Percentiles rank a stretch among this genome's conserved stretches.
Conservation (phyloP, 192 early-diverging fungal species). For the Geranomyces michiganensis region DNA sequence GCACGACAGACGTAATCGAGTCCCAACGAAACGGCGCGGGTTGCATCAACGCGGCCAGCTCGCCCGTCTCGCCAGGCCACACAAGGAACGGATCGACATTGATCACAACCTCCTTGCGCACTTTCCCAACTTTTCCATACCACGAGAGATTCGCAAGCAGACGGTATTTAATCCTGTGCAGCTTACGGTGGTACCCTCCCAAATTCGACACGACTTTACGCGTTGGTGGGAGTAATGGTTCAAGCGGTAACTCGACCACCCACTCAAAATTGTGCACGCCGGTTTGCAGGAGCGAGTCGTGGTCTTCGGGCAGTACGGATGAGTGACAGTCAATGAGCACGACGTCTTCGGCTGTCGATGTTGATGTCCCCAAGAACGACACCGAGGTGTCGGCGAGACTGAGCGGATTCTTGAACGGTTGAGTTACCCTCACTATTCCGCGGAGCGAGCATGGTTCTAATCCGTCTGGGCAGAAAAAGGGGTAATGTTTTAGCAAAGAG, state of each 20-base stretch:
- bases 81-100: slow-evolving; percentile 24
- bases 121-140: slow-evolving; percentile 10
- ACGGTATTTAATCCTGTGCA: slow-evolving; percentile 18
- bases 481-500: not conserved
- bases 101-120: slow-evolving; percentile 10
- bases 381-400: not conserved
- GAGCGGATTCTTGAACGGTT: slow-evolving; percentile 12
- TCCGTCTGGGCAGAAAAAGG: not conserved
- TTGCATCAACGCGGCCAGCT: not conserved
- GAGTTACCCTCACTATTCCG: slow-evolving; percentile 3
- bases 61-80: slow-evolving; percentile 12
- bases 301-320: slow-evolving; percentile 19
- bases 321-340: slow-evolving; percentile 7
- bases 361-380: slow-evolving; percentile 8
- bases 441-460: slow-evolving; percentile 7
- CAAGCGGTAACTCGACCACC: slow-evolving; percentile 11
- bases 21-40: slow-evolving; percentile 20
- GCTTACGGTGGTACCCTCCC: not conserved
- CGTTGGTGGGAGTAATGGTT: slow-evolving; percentile 24
- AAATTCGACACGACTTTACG: slow-evolving; percentile 14
- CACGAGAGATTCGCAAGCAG: slow-evolving; percentile 7
- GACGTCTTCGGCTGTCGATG: slow-evolving; percentile 5
- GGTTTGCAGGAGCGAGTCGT: slow-evolving; percentile 5
- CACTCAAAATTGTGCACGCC: slow-evolving; percentile 26
- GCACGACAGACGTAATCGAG: slow-evolving; percentile 6